Base-by-base conservation (phyloP, 176 grass and related monocot species). In the Poa annua region DNA sequence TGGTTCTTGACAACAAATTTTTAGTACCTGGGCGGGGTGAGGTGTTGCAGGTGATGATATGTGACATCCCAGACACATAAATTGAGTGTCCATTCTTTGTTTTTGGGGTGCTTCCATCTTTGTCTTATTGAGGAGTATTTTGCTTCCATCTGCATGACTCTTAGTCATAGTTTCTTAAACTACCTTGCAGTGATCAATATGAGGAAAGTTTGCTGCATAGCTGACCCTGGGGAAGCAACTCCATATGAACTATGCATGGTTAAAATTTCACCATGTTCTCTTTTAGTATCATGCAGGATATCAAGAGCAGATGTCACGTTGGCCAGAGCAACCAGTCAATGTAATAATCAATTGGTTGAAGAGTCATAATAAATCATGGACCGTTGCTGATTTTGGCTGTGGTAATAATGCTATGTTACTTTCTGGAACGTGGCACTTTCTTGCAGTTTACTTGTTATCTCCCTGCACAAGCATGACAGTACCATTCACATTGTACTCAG, bases 231-330 rank as follows among this genome's bases (percentile, higher is more conserved):
- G 48, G 47, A 75, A 76, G 24, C 21, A 66, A 20, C 39, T 73
- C 36, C 42, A 54, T 73, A 72, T 70, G 44, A 19, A 63, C 24
- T 44, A 65, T 89, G 59, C 2, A 13, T 63, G 29, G 59, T 67
- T 83, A 26, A 74, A 12, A 71, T 74, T 76, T 82, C n/a, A 81
- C n/a, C 17, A 41, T 92, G 48, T 64, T 83, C 11, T 81, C 22
- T 51, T 93, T 84, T 87, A 98, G 96, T 98, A 98, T 90, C 96
- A 98, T 80, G 74, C 93, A 98, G 96, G 96, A 88, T 98, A 98
- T 81, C 87, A 86, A 87, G 89, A 95, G 21, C 93, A 98, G 79
- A 95, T 98, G 96, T 85, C 91, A 32, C 93, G 71, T 81, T 98
- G 96, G 96, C 96, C 96, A 70, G 91, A 96, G 64, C 87, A 92